Percentiles rank a stretch among this genome's conserved stretches.
These are phyloP conservation scores for Albifimbria verrucaria DNA, from an alignment of 2,329 filamentous ascomycete genomes.

Conservation along the genomic window DNA sequence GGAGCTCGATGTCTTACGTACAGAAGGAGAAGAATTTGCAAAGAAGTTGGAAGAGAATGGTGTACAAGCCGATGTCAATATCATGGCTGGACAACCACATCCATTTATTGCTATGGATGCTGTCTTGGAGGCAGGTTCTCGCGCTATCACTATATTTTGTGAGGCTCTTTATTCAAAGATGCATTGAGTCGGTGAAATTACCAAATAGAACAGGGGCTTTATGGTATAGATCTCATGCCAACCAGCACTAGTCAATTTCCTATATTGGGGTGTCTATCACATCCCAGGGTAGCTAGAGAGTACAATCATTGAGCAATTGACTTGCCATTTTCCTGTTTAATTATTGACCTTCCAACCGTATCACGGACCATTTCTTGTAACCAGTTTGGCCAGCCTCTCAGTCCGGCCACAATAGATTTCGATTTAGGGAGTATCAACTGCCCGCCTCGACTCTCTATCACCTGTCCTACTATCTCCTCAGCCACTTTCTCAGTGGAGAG, in stretches of 20 bases:
- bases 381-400: constrained; percentile 13
- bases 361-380: constrained; percentile 10
- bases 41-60: constrained; percentile 43
- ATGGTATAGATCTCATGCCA: too few species aligned
- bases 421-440: constrained; percentile 37
- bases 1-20: constrained; percentile 53
- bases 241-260: too few species aligned
- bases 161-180: constrained; percentile 14
- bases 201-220: too few species aligned
- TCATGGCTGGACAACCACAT: constrained; percentile 55
- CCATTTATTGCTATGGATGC: constrained; percentile 58
- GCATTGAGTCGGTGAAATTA: too few species aligned
- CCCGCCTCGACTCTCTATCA: constrained; percentile 36
- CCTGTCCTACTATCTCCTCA: constrained; percentile 35
- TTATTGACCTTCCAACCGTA: too few species aligned
- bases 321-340: too few species aligned
- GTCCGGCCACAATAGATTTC: constrained; percentile 1
- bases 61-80: constrained; percentile 42
- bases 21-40: constrained; percentile 51
- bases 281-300: too few species aligned
- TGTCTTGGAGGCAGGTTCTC: constrained; percentile 46
- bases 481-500: constrained; percentile 28
- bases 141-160: constrained; percentile 44
- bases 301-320: too few species aligned
- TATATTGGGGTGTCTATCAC: too few species aligned